Evolutionary conservation across 1,139 yeast species (phyloP).

Genomic region (Wickerhamomyces sp.): DNA sequence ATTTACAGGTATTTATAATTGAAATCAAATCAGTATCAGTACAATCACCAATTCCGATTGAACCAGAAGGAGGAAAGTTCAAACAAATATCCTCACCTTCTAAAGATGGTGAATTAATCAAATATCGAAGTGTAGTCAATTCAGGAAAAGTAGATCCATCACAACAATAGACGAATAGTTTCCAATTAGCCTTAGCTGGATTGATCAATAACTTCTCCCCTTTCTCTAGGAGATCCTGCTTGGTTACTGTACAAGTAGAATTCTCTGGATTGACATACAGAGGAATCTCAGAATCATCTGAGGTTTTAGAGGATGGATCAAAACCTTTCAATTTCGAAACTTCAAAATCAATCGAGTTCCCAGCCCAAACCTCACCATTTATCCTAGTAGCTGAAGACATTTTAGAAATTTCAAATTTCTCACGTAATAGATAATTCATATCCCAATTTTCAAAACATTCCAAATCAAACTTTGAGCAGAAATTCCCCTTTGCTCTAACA

Average conservation of each 20-base stretch:
- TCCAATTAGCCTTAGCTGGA: constrained; percentile 36
- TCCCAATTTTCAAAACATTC: constrained; percentile 56
- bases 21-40: constrained; percentile 48
- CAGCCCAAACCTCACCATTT: constrained; percentile 63
- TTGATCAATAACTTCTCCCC: constrained; percentile 28
- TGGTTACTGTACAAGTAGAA: constrained; percentile 40
- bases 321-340: constrained; percentile 22
- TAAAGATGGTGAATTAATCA: constrained; percentile 27
- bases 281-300: constrained; percentile 22
- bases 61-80: constrained; percentile 82
- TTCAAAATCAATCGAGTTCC: constrained; percentile 60
- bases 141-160: constrained; percentile 60
- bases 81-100: constrained; percentile 35
- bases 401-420: constrained; percentile 71
- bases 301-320: constrained; percentile 1
- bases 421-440: constrained; percentile 64
- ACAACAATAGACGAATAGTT: constrained; percentile 36
- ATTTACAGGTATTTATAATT: constrained; percentile 59
- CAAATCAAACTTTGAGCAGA: constrained; percentile 27
- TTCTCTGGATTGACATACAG: constrained; percentile 47
- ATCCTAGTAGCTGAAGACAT: constrained; percentile 78
- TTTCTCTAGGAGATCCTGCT: constrained; percentile 10
- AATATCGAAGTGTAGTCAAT: constrained; percentile 30
- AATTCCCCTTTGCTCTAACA: constrained; percentile 1
- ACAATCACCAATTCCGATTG: constrained; percentile 65